phyloP scores from a whole-genome alignment of 345 rosid genomes.

The Citrus trifoliata region DNA sequence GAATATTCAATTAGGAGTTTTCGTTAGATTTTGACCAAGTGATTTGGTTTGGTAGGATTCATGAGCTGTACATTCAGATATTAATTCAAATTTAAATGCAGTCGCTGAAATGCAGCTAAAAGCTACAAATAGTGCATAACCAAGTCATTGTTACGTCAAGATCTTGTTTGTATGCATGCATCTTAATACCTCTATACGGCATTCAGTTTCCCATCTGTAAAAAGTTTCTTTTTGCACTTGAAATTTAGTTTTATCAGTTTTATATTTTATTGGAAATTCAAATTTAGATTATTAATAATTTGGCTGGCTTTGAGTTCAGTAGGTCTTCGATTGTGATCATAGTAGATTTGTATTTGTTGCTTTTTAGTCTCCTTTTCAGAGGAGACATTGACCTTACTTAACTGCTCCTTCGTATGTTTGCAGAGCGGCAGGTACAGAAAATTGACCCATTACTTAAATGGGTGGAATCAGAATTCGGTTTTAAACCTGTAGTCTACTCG shows the following conservation, averaged over 20 bases:
- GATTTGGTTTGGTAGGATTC: not conserved
- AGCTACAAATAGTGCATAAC: not conserved
- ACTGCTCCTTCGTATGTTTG: conserved; percentile 9
- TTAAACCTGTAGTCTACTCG: conserved; percentile 67
- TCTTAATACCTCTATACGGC: not conserved
- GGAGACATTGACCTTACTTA: not conserved
- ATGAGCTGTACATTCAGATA: not conserved
- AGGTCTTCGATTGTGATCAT: not conserved
- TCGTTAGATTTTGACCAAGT: not conserved
- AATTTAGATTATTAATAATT: not conserved
- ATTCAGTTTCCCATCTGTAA: not conserved
- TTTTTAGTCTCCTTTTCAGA: not conserved
- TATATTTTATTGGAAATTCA: not conserved
- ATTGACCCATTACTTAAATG: conserved; percentile 85
- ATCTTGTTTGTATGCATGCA: not conserved
- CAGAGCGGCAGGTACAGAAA: conserved; percentile 76
- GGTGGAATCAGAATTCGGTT: conserved; percentile 80
- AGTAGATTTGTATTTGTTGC: not conserved
- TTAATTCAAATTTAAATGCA: not conserved
- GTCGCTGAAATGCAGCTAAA: not conserved
- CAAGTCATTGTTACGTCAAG: not conserved
- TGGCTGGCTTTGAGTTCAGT: not conserved
- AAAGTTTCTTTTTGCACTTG: not conserved
- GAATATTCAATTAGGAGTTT: not conserved
- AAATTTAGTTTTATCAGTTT: not conserved